These are phyloP conservation scores for Wickerhamiella infanticola DNA, from an alignment of 1,139 yeast species.

Conservation along the genomic window DNA sequence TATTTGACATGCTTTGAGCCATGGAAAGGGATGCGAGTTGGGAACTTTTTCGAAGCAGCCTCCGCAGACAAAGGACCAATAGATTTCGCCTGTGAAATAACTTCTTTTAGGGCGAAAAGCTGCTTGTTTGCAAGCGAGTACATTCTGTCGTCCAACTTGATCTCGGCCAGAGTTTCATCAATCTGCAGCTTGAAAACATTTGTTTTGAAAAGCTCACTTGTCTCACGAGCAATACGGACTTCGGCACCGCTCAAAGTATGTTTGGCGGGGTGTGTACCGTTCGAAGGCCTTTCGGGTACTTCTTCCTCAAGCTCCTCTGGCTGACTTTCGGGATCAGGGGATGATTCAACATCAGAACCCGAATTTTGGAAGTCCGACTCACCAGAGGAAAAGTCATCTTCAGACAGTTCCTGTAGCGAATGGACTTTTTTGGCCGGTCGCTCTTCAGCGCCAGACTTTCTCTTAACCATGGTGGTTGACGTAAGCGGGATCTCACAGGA, in stretches of 20 bases:
- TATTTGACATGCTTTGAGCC: slow-evolving; percentile 70
- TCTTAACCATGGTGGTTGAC: not conserved
- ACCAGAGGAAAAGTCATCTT: not conserved
- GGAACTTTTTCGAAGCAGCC: slow-evolving; percentile 6
- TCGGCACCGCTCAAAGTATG: slow-evolving; percentile 47
- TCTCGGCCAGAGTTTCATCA: slow-evolving; percentile 73
- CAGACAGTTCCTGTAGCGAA: not conserved
- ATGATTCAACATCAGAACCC: not conserved
- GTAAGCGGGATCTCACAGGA: not conserved
- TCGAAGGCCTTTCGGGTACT: not conserved
- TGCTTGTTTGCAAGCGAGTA: slow-evolving; percentile 57
- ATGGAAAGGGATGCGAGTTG: slow-evolving; percentile 52
- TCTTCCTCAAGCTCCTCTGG: not conserved
- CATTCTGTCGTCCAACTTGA: slow-evolving; percentile 55
- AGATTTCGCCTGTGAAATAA: slow-evolving; percentile 25
- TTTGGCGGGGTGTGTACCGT: slow-evolving; percentile 4
- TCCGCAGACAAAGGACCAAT: slow-evolving; percentile 5
- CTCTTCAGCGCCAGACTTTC: not conserved
- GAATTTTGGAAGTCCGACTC: not conserved
- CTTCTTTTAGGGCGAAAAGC: slow-evolving; percentile 58
- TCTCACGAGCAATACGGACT: slow-evolving; percentile 79
- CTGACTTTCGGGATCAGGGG: not conserved
- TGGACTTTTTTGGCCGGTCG: not conserved
- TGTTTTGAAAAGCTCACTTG: slow-evolving; percentile 86
- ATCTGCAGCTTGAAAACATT: slow-evolving; percentile 89